Evolutionary conservation across 2,329 filamentous ascomycete genomes (phyloP), one percentile per base, ranked within the genome.

Genomic region (Epichloe gansuensis): DNA sequence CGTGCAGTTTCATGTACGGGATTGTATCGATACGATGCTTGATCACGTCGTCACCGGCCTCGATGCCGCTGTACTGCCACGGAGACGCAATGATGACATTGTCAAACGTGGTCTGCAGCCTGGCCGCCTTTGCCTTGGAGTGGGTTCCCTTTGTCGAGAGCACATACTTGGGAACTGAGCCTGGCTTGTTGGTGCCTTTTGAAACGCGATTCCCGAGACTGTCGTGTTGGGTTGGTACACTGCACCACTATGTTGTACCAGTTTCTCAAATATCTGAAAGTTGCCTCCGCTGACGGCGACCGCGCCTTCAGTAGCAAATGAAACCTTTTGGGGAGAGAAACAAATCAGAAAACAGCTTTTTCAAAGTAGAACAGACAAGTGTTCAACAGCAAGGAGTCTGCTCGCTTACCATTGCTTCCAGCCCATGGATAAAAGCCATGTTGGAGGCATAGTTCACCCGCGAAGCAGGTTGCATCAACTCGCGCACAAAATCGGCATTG

Each of bases 361-460:
- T n/a, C 17, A 23, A 13, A 38, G 39, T 11, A 50, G 39, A n/a
- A 11, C 31, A 11, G 34, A 17, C 42, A 44, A 49, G 31, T 44
- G 23, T 13, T 37, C 17, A 3, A 8, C 17, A 41, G 21, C 2
- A 15, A 12, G 23, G 43, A 17, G 13, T 35, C n/a, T n/a, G 41
- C 8, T 45, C n/a, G 54, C 63, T 50, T 54, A 80, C 80, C 85
- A 96, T 89, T 1, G 91, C 82, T 62, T 94, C 89, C 1, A 98
- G 70, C 0, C 89, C 93, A 62, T 97, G 91, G 47, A 97, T 93
- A 38, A 82, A 73, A n/a, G 75, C 79, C 12, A 97, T 69, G 60
- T 97, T 96, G 48, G 91, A 88, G 1, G 87, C 93, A 69, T 96
- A 98, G 67, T 97, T 97, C 57, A 96, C 91, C 21, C 93, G 79